Evolutionary conservation across 2,329 filamentous ascomycete species (phyloP), one percentile per base, ranked within the genome.

Genomic region (Aspergillus fructus): DNA sequence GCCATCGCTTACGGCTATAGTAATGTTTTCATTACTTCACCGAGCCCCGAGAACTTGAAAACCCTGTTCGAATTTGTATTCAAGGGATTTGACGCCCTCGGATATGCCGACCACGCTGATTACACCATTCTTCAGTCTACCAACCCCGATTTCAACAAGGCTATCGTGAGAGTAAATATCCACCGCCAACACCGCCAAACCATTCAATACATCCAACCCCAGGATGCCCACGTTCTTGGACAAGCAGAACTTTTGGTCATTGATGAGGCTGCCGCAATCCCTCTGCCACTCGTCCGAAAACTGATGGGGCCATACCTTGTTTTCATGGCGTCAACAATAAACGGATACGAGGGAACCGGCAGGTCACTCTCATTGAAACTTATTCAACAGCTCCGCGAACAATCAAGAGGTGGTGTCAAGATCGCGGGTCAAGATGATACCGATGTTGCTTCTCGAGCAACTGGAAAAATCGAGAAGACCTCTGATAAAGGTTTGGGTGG

Each of bases 321-420:
- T 8, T 99, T 99, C 76, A 97, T 99, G 94, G 92, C 96, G 1
- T 99, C 94, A 0, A 99, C 94, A 2, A 97, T 99, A 78, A 97
- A 97, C 71, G 94, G 94, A 58, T 99, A 99, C 72, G 94, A 99
- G 78, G 94, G 94, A 56, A 99, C 94, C 6, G 94, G 94, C 41
- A 87, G 94, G 57, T 97, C 94, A 1, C 82, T 99, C 5, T 97
- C 94, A 0, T 80, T 99, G 53, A 99, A 99, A 78, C 83, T 99
- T 64, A 97, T 99, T 63, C 96, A 97, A 73, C 93, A 99, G 76
- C 85, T 99, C 23, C 88, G 94, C 58, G 93, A 99, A 68, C 93
- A 99, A 72, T 96, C 93, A 34, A 83, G 90, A 66, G 85, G 86
- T 40, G 83, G 82, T 17, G 75, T 80, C 6, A 84, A 84, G 54